Evolutionary conservation across 73 alveolate species (phyloP), one percentile per base, ranked within the genome.

Genomic region (Blepharisma stoltei): DNA sequence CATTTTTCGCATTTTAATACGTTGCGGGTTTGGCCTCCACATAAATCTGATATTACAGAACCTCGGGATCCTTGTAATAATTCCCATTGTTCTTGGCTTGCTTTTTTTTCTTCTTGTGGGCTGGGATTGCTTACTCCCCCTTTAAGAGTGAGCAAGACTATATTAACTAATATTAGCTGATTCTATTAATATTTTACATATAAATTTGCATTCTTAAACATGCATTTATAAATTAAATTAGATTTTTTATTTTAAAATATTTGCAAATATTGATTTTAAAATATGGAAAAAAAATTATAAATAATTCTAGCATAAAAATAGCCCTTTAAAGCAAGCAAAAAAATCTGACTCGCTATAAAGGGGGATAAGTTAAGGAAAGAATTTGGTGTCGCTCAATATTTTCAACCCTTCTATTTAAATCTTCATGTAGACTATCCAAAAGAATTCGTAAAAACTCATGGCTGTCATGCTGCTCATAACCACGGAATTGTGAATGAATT

Each of bases 381-480:
- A 38, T 60, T 60, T 60, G 14, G 38, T 0, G 2, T 9, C 46
- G 14, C 4, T 60, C 18, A 60, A 25, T 9, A 5, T 5, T 25
- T 4, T 60, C 73, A 3, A 32, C 41, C 46, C 23, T n/a, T 43
- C 79, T 69, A 44, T 60, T 60, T 38, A 60, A 69, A 43, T 69
- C 79, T 38, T 69, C 79, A 69, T 69, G 79, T 0, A 69, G 60
- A 44, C 79, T 46, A 37, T 43, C 60, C 1, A 69, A 53, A 14
- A 69, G 27, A 5, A 44, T 44, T 7, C 79, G 14, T 9, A 69
- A 53, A 69, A 69, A 69, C 65, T 69, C 79, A 4, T 69, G 79
- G 27, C 76, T 69, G 38, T 69, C 79, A 5, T 69, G 79, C 45
- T 69, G 79, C n/a, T 46, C 65, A 5, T 18, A 69, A 7, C 79